Percentiles rank a stretch among this genome's conserved stretches.
Conservation (phyloP, 2,329 filamentous ascomycete species). For the Teratosphaeria zuluensis region DNA sequence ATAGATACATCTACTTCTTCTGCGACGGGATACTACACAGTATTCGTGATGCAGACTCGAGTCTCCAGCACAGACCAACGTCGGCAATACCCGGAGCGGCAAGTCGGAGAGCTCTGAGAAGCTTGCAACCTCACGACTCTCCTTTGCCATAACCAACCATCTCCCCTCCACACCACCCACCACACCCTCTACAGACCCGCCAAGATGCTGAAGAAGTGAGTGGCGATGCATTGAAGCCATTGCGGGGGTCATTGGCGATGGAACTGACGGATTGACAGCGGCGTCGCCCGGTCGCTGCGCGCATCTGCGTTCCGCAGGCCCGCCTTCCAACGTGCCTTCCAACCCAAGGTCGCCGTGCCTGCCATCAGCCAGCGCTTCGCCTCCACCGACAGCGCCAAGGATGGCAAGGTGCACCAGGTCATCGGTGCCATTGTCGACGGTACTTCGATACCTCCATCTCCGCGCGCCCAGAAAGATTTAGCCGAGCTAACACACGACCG, state of each 20-base stretch:
- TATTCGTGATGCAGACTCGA: neutral
- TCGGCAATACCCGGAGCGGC: neutral
- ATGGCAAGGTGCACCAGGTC: slow-evolving; percentile 67
- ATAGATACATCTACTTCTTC: too few relatives aligned
- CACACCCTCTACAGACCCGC: slow-evolving; percentile 44
- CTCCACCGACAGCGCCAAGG: slow-evolving; percentile 45
- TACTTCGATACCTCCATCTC: slow-evolving; percentile 42
- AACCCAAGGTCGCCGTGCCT: slow-evolving; percentile 49
- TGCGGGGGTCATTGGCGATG: slow-evolving; percentile 27
- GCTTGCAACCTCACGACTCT: neutral
- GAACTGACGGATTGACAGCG: slow-evolving; percentile 39
- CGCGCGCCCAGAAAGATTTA: slow-evolving; percentile 11
- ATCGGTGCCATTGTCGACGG: slow-evolving; percentile 99
- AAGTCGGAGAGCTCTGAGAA: neutral
- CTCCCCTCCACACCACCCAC: slow-evolving; percentile 9
- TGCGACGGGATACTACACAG: neutral
- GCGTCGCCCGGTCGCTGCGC: slow-evolving; percentile 56
- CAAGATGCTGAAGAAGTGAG: slow-evolving; percentile 79
- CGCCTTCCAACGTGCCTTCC: slow-evolving; percentile 47
- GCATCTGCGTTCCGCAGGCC: slow-evolving; percentile 50
- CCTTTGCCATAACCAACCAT: neutral
- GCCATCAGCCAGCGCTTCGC: slow-evolving; percentile 53
- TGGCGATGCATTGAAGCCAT: slow-evolving; percentile 22
- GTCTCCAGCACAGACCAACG: neutral
- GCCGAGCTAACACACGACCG: slow-evolving; percentile 18